A percentile compares a stretch with the other conserved stretches of the same genome.
Evolutionary conservation across 1,284 basidiomycete genomes (phyloP).

Genomic region (Trametes versicolor): DNA sequence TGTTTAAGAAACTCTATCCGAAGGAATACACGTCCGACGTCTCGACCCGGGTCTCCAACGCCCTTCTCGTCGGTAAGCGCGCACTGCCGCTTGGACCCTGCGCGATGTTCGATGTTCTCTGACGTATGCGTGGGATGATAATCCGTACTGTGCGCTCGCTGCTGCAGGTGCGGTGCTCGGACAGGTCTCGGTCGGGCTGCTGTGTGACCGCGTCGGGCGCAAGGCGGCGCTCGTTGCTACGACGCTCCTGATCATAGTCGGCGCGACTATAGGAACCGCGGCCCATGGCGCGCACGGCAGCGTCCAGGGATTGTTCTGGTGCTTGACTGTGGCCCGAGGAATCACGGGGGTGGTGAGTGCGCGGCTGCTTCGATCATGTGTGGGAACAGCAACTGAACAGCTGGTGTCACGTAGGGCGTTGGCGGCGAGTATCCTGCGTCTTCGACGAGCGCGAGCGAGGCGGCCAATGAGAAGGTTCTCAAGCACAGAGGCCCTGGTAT

Average conservation of each 20-base stretch:
- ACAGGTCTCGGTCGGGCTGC: slow-evolving; percentile 72
- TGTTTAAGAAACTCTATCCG: slow-evolving; percentile 71
- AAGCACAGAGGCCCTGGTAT: slow-evolving; percentile 69
- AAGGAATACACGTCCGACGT: slow-evolving; percentile 65
- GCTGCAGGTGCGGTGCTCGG: slow-evolving; percentile 68
- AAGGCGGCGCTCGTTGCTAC: slow-evolving; percentile 78
- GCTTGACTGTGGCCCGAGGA: slow-evolving; percentile 77
- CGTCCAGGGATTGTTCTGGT: slow-evolving; percentile 77
- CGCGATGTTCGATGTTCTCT: slow-evolving; percentile 3
- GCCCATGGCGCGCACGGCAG: slow-evolving; percentile 72
- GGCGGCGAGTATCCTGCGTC: slow-evolving; percentile 85
- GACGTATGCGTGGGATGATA: slow-evolving; percentile 25
- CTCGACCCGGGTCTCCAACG: slow-evolving; percentile 78
- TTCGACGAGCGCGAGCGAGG: slow-evolving; percentile 72
- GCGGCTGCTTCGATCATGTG: slow-evolving; percentile 17
- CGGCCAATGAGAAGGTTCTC: slow-evolving; percentile 76
- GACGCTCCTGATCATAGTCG: slow-evolving; percentile 76
- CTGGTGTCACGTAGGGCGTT: slow-evolving; percentile 57
- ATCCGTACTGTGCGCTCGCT: slow-evolving; percentile 3
- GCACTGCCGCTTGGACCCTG: no score
- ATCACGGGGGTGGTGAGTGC: slow-evolving; percentile 72
- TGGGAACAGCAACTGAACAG: slow-evolving; percentile 5
- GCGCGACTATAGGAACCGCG: slow-evolving; percentile 77
- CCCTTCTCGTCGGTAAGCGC: slow-evolving; percentile 72
- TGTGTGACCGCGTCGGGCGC: slow-evolving; percentile 78